Evolutionary conservation across 2,329 filamentous ascomycete genomes (phyloP), one percentile per base, ranked within the genome.

Genomic region (Calonectria multiphialidica): DNA sequence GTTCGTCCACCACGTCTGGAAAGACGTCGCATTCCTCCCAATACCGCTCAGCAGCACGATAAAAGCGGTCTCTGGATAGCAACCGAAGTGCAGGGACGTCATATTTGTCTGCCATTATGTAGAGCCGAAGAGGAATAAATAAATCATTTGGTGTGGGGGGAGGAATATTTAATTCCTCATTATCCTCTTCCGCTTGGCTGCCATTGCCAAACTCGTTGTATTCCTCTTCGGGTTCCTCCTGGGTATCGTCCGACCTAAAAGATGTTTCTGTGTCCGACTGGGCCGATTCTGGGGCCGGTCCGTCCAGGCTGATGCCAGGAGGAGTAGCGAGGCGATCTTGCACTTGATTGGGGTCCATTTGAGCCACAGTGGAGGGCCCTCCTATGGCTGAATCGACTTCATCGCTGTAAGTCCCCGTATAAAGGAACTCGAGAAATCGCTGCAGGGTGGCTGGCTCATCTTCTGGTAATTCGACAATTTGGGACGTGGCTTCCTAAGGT

Each of bases 1-100:
- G 66, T 86, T 91, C 68, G 82, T 85, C 88, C 89, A 92, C 83
- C 87, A 93, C 7, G 87, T 84, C 71, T 86, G 81, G 83, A 92
- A 93, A 75, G 85, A 87, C 15, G 4, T 73, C 64, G 21, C 68
- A 57, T 4, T 66, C 40, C 23, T 68, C 68, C 68, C 70, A 77
- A 47, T 2, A 33, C 28, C 8, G 16, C 33, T 77, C 66, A 9
- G 72, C 78, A 0, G 71, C 76, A 10, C 74, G 75, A 62, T 79
- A 80, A 66, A 83, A 84, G 0, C 82, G 76, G 16, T 82, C 69
- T 8, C 77, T 73, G 2, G 82, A 77, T 1, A 83, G 44, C 0
- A 81, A 74, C 69, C 76, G 77, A 1, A 85, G 81, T 0, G 80
- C 72, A 1, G 79, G 75, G 2, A 84, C 80, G n/a, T 82, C 75